Conservation (phyloP, 768 basidiomycete species). For the Hypholoma fasciculare region DNA sequence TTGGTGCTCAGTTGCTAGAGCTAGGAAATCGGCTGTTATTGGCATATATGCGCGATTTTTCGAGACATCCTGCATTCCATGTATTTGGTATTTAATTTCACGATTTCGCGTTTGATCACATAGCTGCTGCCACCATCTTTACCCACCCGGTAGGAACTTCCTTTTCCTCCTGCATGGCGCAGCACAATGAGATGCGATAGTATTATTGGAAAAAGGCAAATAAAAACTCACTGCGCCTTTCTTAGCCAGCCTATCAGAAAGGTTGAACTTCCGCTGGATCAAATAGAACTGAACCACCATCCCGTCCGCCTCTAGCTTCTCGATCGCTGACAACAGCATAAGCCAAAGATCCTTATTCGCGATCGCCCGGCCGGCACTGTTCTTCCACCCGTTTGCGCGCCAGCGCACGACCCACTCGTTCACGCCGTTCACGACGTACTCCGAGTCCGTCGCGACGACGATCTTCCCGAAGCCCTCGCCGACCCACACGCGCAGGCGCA, state of each 20-base stretch:
- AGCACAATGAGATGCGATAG: neutral
- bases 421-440: slow-evolving; percentile 9
- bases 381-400: slow-evolving; percentile 9
- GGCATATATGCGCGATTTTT: too few species aligned
- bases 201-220: neutral
- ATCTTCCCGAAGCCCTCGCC: slow-evolving; percentile 9
- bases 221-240: neutral
- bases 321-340: neutral
- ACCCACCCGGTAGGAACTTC: neutral
- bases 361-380: neutral
- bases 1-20: too few species aligned
- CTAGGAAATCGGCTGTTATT: too few species aligned
- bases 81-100: too few species aligned
- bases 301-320: neutral
- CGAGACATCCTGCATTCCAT: too few species aligned
- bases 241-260: slow-evolving; percentile 2
- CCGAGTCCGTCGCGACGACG: slow-evolving; percentile 13
- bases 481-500: slow-evolving; percentile 1
- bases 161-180: neutral
- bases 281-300: slow-evolving; percentile 5
- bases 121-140: neutral
- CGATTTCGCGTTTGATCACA: neutral
- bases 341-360: slow-evolving; percentile 11
- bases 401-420: slow-evolving; percentile 7
- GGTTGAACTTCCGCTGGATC: slow-evolving; percentile 1